phyloP scores from a whole-genome alignment of 1,284 basidiomycete species.

The Takashimella koratensis region DNA sequence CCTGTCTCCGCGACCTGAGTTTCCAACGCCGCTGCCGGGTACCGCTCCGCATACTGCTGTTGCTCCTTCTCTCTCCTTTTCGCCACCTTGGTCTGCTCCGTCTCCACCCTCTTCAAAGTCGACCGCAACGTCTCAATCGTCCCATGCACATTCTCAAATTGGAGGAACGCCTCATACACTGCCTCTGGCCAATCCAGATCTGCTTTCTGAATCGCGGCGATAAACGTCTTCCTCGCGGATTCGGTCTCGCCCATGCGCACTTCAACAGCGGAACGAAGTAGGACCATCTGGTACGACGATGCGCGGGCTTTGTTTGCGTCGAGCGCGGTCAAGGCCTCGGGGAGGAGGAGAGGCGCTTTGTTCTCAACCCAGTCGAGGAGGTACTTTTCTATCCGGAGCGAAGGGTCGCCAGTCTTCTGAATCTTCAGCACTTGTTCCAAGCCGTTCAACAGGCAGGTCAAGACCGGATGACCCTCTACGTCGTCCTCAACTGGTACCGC shows the following conservation, averaged over 20 bases:
- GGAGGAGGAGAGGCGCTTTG: conserved; percentile 19
- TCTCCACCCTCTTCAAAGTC: conserved; percentile 65
- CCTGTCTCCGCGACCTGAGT: conserved; percentile 1
- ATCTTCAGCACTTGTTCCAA: conserved; percentile 46
- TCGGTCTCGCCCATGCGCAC: conserved; percentile 58
- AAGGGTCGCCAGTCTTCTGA: conserved; percentile 54
- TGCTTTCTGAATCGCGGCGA: conserved; percentile 55
- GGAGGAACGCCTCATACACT: conserved; percentile 79
- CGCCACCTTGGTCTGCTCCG: conserved; percentile 62
- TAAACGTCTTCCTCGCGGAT: conserved; percentile 63
- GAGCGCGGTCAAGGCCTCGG: conserved; percentile 23
- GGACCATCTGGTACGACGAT: conserved; percentile 31
- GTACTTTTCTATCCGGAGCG: conserved; percentile 75
- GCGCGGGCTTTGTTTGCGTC: conserved; percentile 25
- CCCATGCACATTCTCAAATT: conserved; percentile 82
- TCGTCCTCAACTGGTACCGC: conserved; percentile 1
- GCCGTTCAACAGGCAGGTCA: conserved; percentile 6
- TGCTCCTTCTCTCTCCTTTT: conserved; percentile 58
- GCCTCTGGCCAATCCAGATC: conserved; percentile 90
- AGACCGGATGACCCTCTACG: conserved; percentile 9
- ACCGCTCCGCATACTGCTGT: conserved; percentile 14
- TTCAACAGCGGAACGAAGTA: conserved; percentile 34
- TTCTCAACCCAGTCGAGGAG: conserved; percentile 62
- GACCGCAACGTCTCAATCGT: conserved; percentile 64
- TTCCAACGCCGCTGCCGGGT: conserved; percentile 7